Conservation (phyloP, 2,329 filamentous ascomycete species). For the Penicillium digitatum region DNA sequence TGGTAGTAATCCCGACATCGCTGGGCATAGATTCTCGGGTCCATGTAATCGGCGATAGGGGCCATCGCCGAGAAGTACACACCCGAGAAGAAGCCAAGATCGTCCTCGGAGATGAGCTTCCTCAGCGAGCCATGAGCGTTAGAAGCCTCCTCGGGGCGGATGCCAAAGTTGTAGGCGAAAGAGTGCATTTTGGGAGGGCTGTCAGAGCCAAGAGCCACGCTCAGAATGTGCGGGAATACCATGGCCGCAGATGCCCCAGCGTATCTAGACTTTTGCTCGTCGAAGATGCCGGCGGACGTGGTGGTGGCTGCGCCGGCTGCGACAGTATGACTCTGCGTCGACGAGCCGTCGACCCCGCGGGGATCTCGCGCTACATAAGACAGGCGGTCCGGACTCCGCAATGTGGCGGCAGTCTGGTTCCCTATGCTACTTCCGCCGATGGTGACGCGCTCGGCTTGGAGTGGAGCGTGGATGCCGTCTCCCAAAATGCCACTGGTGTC, state of each 20-base stretch:
- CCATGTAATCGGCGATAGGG: conserved; percentile 24
- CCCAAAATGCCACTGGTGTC: background rate
- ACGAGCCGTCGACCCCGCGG: conserved; percentile 6
- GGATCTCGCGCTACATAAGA: background rate
- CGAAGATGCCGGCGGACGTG: conserved; percentile 25
- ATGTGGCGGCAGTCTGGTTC: background rate
- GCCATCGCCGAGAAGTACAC: conserved; percentile 24
- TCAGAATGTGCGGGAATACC: conserved; percentile 30
- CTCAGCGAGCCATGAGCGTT: conserved; percentile 21
- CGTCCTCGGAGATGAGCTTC: conserved; percentile 24
- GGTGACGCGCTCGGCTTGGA: background rate
- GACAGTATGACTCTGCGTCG: conserved; percentile 14
- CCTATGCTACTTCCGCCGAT: background rate
- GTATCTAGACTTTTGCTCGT: conserved; percentile 27
- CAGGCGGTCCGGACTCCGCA: background rate
- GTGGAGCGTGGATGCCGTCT: background rate
- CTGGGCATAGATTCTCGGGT: conserved; percentile 25
- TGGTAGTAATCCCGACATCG: conserved; percentile 29
- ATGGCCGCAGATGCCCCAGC: conserved; percentile 30
- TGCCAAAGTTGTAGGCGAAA: conserved; percentile 33
- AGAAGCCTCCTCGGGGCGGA: conserved; percentile 30
- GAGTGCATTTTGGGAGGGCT: conserved; percentile 26
- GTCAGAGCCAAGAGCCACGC: conserved; percentile 26
- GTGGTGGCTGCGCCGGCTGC: background rate
- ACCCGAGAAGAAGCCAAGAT: conserved; percentile 22